A percentile compares a stretch with the other conserved stretches of the same genome.
Conservation (phyloP, 2,329 filamentous ascomycete species). For the Passalora sequoiae region DNA sequence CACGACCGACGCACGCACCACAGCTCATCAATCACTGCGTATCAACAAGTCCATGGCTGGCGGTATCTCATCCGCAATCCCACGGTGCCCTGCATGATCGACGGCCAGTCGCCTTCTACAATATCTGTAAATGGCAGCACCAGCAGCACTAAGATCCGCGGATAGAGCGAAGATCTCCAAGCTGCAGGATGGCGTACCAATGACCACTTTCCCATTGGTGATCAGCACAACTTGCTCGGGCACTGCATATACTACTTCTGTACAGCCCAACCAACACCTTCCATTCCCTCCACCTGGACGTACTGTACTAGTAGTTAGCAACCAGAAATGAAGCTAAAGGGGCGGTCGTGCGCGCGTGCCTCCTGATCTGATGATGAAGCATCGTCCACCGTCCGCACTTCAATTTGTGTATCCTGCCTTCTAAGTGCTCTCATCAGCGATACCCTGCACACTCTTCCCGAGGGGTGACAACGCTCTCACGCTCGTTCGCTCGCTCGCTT, state of each 20-base stretch:
- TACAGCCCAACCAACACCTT: not conserved
- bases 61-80: too few species aligned
- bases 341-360: not conserved
- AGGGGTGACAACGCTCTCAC: too few species aligned
- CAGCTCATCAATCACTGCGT: too few species aligned
- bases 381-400: not conserved
- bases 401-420: not conserved
- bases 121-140: not conserved
- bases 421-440: not conserved
- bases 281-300: not conserved
- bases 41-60: too few species aligned
- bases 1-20: too few species aligned
- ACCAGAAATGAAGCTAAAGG: not conserved
- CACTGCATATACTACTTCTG: constrained; percentile 5
- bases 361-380: not conserved
- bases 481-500: too few species aligned
- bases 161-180: constrained; percentile 4
- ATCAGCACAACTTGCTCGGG: not conserved
- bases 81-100: constrained; percentile 1
- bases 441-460: not conserved
- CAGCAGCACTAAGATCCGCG: not conserved
- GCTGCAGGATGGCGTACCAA: constrained; percentile 2
- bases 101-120: not conserved
- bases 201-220: constrained; percentile 1
- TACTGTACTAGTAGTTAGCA: not conserved